Evolutionary conservation across 1,139 yeast genomes (phyloP).

Genomic region (Keqinozyma sinolaborantium): DNA sequence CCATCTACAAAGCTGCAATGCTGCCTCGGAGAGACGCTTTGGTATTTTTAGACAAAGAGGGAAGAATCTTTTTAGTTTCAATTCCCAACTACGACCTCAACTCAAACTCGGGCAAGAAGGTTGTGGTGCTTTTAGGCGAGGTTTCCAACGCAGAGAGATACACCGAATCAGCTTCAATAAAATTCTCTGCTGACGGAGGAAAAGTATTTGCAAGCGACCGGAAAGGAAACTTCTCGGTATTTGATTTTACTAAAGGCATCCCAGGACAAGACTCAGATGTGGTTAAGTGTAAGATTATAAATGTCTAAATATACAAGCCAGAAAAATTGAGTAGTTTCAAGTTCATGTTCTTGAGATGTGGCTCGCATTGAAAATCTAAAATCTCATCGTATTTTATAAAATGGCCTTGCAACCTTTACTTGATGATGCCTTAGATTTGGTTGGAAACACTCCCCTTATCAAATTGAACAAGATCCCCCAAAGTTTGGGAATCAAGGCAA

Average conservation of each 20-base stretch:
- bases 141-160: constrained; percentile 69
- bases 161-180: constrained; percentile 70
- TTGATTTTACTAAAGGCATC: constrained; percentile 84
- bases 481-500: constrained; percentile 68
- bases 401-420: constrained; percentile 29
- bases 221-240: constrained; percentile 71
- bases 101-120: constrained; percentile 28
- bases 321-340: no score
- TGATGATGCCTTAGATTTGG: constrained; percentile 53
- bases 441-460: constrained; percentile 84
- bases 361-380: neutral
- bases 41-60: constrained; percentile 76
- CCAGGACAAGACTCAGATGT: constrained; percentile 77
- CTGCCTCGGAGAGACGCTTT: constrained; percentile 88
- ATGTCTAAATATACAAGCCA: constrained; percentile 13
- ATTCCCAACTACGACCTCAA: constrained; percentile 53
- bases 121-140: constrained; percentile 72
- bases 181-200: constrained; percentile 79
- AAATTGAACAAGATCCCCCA: constrained; percentile 75
- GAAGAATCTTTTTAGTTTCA: constrained; percentile 66
- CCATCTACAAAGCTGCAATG: constrained; percentile 67
- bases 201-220: constrained; percentile 73
- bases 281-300: constrained; percentile 63
- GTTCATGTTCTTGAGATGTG: no score
- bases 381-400: constrained; percentile 3